Conservation (phyloP, 495 filamentous ascomycete species). For the Penicillium paxilli region DNA sequence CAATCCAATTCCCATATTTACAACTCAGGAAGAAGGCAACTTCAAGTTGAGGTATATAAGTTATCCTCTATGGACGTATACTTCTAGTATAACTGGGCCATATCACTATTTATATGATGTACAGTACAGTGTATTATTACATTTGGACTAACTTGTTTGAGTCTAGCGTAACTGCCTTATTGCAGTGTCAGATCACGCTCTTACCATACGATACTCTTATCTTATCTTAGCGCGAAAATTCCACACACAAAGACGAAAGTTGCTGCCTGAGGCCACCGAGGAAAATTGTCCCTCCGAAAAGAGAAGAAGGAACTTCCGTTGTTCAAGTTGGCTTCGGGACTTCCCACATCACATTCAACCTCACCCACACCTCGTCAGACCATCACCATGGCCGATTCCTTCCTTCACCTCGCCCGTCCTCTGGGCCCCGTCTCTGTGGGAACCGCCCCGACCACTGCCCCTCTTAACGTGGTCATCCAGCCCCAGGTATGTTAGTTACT, state of each 20-base stretch:
- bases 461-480: constrained; percentile 89
- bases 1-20: too few relatives aligned
- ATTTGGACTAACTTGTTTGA: too few relatives aligned
- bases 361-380: constrained; percentile 1
- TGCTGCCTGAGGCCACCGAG: not conserved
- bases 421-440: constrained; percentile 77
- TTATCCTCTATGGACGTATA: too few relatives aligned
- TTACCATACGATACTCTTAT: constrained; percentile 27
- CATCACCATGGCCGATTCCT: constrained; percentile 81
- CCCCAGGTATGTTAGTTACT: constrained; percentile 75
- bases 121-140: too few relatives aligned
- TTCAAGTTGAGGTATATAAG: too few relatives aligned
- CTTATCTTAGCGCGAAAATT: constrained; percentile 60
- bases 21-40: too few relatives aligned
- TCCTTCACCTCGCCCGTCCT: constrained; percentile 91
- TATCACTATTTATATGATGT: too few relatives aligned
- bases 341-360: constrained; percentile 13
- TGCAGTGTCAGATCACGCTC: too few relatives aligned
- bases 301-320: constrained; percentile 10
- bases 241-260: constrained; percentile 40
- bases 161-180: too few relatives aligned
- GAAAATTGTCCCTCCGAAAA: constrained; percentile 36
- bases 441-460: constrained; percentile 79
- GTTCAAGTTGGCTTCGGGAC: constrained; percentile 15
- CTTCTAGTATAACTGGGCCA: too few relatives aligned